Evolutionary conservation across 1,284 basidiomycete species (phyloP), one percentile per base, ranked within the genome.

Genomic region (Wallemia ichthyophaga): DNA sequence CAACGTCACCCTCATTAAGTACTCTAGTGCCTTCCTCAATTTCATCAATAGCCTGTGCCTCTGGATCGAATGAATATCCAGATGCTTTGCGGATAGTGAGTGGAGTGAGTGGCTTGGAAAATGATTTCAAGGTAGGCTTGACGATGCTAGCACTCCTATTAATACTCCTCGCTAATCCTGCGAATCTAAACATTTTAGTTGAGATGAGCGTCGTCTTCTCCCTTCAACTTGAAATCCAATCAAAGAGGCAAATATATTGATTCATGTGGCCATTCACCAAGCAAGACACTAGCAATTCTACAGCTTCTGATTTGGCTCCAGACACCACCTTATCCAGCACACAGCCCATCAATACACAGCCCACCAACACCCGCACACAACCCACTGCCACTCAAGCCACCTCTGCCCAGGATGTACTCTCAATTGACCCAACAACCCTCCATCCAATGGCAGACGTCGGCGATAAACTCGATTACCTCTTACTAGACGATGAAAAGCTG

Each of bases 401-500:
- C 9, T 56, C 55, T 2, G 55, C 24, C 7, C 55, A 56, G 25
- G 25, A 56, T 58, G 73, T 80, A 68, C 79, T 79, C 65, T 77
- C 82, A 2, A 88, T 87, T 72, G 88, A 92, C 73, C 84, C 87
- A 58, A 77, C 85, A 61, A 81, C 80, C 72, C 75, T 94, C 61
- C 89, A 95, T 69, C 89, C 89, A 61, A 74, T 94, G 67, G 87
- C 89, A 57, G 81, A 81, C 59, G 74, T 94, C 61, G 81, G 84
- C 63, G 83, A 84, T 70, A 83, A 86, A 72, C 73, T 94, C 65
- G 88, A 94, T 72, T 91, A 92, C 73, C 74, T 96, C 62, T 75
- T 85, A 66, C 75, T 96, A 63, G 86, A 96, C 65, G 85, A 96
- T 72, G 85, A 91, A 73, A 87, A 92, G 74, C 79, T 83, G 67